Evolutionary conservation across 208 protist genomes (phyloP).

Genomic region (Acanthamoeba culbertsoni): DNA sequence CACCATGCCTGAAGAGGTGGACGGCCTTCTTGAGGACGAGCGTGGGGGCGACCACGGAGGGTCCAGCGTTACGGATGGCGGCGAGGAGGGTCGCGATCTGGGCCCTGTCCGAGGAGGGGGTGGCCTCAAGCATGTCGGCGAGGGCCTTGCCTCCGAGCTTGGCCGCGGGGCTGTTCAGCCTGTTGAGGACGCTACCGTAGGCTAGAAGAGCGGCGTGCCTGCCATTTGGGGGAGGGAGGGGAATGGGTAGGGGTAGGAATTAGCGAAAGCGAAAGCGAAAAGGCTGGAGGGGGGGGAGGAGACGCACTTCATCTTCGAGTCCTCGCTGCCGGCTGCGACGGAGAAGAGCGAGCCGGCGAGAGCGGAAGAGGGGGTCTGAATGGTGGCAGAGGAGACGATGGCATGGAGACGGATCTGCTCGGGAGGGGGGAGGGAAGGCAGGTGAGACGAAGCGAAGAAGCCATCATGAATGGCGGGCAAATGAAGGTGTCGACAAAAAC

Average conservation of each 20-base stretch:
- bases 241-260: not conserved
- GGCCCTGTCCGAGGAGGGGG: not conserved
- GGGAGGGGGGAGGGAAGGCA: not conserved
- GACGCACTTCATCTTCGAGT: not conserved
- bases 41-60: not conserved
- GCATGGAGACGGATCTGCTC: not conserved
- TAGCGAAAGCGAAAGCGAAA: not conserved
- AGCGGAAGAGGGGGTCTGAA: not conserved
- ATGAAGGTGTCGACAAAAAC: not conserved
- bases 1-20: not conserved
- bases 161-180: not conserved
- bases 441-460: no score
- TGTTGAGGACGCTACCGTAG: not conserved
- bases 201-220: slow-evolving; percentile 30
- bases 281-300: not conserved
- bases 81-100: not conserved
- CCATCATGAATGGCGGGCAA: not conserved
- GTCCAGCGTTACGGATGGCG: slow-evolving; percentile 61
- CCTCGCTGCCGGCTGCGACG: not conserved
- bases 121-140: not conserved
- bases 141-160: slow-evolving; percentile 4
- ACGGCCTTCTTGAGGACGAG: not conserved
- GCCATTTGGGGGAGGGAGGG: not conserved
- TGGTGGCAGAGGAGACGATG: not conserved
- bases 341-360: slow-evolving; percentile 3